These are phyloP conservation scores for Phylloporus scabripes DNA, from an alignment of 768 basidiomycete genomes.

Conservation along the genomic window DNA sequence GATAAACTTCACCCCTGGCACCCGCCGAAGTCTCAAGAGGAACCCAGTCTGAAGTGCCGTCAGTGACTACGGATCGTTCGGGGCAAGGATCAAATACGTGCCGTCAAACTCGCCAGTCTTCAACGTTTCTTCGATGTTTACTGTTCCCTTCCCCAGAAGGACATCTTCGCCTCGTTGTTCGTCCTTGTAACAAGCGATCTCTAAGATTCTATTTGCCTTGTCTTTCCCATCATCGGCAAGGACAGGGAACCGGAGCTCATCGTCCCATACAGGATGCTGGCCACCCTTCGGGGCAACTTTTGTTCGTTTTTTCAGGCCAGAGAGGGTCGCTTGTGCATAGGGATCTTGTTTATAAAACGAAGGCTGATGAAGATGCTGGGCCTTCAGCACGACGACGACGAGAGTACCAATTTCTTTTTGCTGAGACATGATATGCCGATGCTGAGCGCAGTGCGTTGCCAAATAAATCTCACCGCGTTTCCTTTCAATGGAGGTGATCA, in stretches of 20 bases:
- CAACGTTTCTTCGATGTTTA: constrained; percentile 76
- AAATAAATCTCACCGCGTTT: neutral
- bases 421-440: constrained; percentile 20
- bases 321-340: constrained; percentile 60
- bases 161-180: constrained; percentile 69
- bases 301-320: constrained; percentile 61
- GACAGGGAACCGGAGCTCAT: constrained; percentile 76
- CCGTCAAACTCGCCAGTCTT: constrained; percentile 90
- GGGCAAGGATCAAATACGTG: constrained; percentile 34
- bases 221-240: constrained; percentile 51
- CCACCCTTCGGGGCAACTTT: constrained; percentile 79
- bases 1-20: constrained; percentile 77
- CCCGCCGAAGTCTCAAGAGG: constrained; percentile 52
- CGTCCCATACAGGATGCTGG: constrained; percentile 92
- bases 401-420: constrained; percentile 68
- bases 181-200: constrained; percentile 75
- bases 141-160: constrained; percentile 63
- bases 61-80: neutral
- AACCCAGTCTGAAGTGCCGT: constrained; percentile 57
- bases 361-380: constrained; percentile 77
- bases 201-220: constrained; percentile 46
- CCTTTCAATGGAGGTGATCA: too few species aligned
- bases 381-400: constrained; percentile 81
- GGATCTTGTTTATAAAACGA: constrained; percentile 91
- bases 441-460: neutral